Evolutionary conservation across 306 rosid genomes (phyloP), one percentile per base, ranked within the genome.

Genomic region (Dalbergia cultrata): DNA sequence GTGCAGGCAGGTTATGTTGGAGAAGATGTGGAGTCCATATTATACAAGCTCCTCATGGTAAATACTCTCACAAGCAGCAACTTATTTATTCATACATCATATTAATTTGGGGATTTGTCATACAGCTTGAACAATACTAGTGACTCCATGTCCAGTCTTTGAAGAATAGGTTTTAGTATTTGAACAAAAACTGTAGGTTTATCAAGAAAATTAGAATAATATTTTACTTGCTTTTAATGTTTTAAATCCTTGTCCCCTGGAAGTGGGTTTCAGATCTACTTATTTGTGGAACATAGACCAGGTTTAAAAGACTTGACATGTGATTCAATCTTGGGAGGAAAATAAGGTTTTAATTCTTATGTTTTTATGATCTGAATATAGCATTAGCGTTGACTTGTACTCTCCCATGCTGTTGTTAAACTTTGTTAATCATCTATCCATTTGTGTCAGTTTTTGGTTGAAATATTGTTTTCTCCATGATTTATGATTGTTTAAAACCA

Each of bases 1-100:
- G 13, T 86, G 88, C 95, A 95, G 99, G 98, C 99, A 63, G 99
- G 99, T 83, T 95, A 95, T 72, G 98, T 95, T 21, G 99, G 99
- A 80, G 99, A 95, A 88, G 99, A 95, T 80, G 99, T 95, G 82
- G 99, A 95, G 81, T 95, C 99, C 54, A 89, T 95, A 80, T 84
- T 95, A 79, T 89, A 93, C 87, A 95, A 95, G 90, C 97, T 95
- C 76, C 98, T 95, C 45, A 76, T 60, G 94, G 99, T 95, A 90
- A 74, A 77, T 82, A 44, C 58, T 81, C 50, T 68, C 49, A 37
- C 41, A 53, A 71, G 67, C 45, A 18, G 16, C 21, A 9, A 43
- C 65, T 61, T 61, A 11, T 79, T 57, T 72, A 50, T 47, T 59
- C 47, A 70, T 33, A 19, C 50, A 18, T 16, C 21, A 4, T 75